Evolutionary conservation across 179 eudicot genomes (phyloP).

Genomic region (Patellifolia procumbens): DNA sequence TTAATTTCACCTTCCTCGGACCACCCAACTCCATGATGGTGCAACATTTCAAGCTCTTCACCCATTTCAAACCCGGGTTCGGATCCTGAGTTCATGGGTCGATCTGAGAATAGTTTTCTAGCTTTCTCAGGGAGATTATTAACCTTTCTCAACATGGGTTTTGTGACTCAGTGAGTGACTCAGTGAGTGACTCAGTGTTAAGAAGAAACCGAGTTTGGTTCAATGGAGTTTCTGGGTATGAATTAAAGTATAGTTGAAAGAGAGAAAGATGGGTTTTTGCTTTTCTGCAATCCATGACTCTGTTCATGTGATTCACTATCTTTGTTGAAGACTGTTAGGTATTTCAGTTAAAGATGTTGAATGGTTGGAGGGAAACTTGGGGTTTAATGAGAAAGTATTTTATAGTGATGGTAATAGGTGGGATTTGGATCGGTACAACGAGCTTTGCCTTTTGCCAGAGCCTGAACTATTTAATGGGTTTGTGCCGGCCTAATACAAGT

Average conservation of each 20-base stretch:
- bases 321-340: conserved; percentile 18
- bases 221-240: not conserved
- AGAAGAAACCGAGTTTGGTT: not conserved
- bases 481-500: too few species aligned
- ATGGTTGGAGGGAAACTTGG: not conserved
- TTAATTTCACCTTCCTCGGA: conserved; percentile 26
- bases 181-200: conserved; percentile 12
- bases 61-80: conserved; percentile 35
- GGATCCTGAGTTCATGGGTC: conserved; percentile 22
- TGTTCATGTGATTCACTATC: too few species aligned
- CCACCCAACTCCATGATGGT: conserved; percentile 36
- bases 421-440: too few species aligned
- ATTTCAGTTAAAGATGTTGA: not conserved
- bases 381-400: too few species aligned
- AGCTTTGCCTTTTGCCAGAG: too few species aligned
- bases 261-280: not conserved
- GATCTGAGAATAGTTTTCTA: conserved; percentile 22
- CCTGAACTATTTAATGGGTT: too few species aligned
- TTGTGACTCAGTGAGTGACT: conserved; percentile 10
- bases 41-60: conserved; percentile 52
- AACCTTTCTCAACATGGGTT: conserved; percentile 44
- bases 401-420: too few species aligned
- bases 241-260: not conserved
- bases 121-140: conserved; percentile 40
- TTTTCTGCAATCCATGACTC: not conserved